phyloP scores from a whole-genome alignment of 176 grass and related monocot genomes.

The Rhipidocladum racemiflorum region DNA sequence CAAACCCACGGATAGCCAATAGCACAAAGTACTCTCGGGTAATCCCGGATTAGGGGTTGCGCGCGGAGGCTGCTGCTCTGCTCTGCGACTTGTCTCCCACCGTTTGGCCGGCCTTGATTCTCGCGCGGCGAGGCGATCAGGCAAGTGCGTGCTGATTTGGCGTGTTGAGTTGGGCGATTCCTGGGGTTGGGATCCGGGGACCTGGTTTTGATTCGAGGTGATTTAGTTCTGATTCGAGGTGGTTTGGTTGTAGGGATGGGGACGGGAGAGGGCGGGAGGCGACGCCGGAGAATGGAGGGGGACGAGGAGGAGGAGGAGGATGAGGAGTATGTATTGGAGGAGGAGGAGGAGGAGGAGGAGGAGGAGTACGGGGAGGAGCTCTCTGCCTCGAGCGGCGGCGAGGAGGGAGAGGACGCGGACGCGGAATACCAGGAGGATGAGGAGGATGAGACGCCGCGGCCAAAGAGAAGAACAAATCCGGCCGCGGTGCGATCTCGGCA shows the following conservation, averaged over 20 bases:
- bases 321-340: slow-evolving; percentile 51
- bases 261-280: slow-evolving; percentile 38
- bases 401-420: slow-evolving; percentile 34
- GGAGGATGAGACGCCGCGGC: slow-evolving; percentile 27
- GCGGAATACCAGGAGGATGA: slow-evolving; percentile 33
- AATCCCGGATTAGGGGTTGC: background rate
- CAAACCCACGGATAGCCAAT: background rate
- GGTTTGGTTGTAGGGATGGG: slow-evolving; percentile 50
- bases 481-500: slow-evolving; percentile 29
- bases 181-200: slow-evolving; percentile 29
- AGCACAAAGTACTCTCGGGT: background rate
- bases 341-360: slow-evolving; percentile 50
- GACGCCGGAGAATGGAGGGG: slow-evolving; percentile 26
- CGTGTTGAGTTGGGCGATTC: slow-evolving; percentile 16
- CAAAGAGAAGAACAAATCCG: slow-evolving; percentile 6
- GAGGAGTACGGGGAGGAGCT: slow-evolving; percentile 48
- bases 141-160: background rate
- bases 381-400: slow-evolving; percentile 15
- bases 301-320: slow-evolving; percentile 44
- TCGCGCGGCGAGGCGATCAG: slow-evolving; percentile 22
- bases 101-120: slow-evolving; percentile 26
- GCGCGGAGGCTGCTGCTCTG: slow-evolving; percentile 1
- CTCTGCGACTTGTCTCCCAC: background rate
- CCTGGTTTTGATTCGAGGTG: slow-evolving; percentile 12
- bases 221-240: slow-evolving; percentile 42